These are phyloP conservation scores for Hortiboletus campestris DNA, from an alignment of 768 basidiomycete genomes.

Conservation along the genomic window DNA sequence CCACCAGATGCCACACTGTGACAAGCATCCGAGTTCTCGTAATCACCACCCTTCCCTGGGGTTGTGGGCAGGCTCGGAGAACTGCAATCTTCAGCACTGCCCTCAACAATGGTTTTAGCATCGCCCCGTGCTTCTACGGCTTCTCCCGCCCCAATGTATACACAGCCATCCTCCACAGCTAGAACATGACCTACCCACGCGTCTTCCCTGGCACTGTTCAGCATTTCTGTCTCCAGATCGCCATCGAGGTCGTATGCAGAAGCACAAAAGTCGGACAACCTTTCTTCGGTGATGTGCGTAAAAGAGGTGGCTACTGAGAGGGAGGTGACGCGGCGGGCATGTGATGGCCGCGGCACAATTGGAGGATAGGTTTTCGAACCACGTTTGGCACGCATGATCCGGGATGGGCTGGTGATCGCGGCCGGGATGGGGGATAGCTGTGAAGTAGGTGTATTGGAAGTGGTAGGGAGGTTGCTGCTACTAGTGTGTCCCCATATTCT, in stretches of 20 bases:
- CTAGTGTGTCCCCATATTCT: constrained; percentile 7
- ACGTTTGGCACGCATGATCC: not conserved
- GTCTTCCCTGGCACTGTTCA: constrained; percentile 24
- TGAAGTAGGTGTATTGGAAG: not conserved
- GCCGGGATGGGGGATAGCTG: not conserved
- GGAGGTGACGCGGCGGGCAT: constrained; percentile 18
- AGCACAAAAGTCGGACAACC: constrained; percentile 17
- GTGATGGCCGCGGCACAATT: constrained; percentile 6
- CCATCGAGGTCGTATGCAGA: constrained; percentile 28
- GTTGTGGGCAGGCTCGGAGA: not conserved
- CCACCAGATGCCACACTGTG: not conserved
- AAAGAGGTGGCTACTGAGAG: constrained; percentile 23
- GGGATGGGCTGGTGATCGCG: not conserved
- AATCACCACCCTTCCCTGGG: constrained; percentile 4
- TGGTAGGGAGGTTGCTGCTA: not conserved
- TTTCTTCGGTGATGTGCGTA: constrained; percentile 25
- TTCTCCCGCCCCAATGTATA: not conserved
- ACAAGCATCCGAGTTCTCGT: constrained; percentile 11
- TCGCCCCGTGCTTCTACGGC: not conserved
- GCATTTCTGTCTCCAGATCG: constrained; percentile 26
- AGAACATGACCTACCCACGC: constrained; percentile 9
- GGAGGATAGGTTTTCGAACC: not conserved
- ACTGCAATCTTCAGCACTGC: constrained; percentile 10
- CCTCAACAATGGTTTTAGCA: not conserved
- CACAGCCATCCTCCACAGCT: constrained; percentile 12